Conservation (phyloP, 331 rosid genomes). For the Pyrus hybrid region DNA sequence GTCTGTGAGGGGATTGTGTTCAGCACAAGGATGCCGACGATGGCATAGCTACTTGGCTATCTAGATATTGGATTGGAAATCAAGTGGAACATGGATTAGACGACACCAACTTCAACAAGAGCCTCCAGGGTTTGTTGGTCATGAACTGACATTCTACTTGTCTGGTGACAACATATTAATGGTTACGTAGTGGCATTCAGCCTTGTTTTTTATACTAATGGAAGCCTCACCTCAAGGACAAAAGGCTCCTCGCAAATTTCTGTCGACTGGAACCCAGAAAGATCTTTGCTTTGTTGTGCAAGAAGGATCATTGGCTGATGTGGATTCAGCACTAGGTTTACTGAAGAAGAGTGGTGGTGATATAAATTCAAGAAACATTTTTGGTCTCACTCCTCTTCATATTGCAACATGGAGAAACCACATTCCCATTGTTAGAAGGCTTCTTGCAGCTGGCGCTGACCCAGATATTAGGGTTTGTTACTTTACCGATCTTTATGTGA, state of each 20-base stretch:
- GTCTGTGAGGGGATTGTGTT: conserved; percentile 18
- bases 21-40: conserved; percentile 11
- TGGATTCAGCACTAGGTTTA: conserved; percentile 57
- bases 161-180: conserved; percentile 2
- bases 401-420: conserved; percentile 96
- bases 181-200: background rate
- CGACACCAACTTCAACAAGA: conserved; percentile 11
- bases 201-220: conserved; percentile 31
- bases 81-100: conserved; percentile 27
- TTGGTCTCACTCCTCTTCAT: conserved; percentile 89
- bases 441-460: conserved; percentile 91
- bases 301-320: conserved; percentile 65
- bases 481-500: conserved; percentile 1
- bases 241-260: conserved; percentile 49
- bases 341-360: conserved; percentile 78
- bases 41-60: conserved; percentile 14
- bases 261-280: conserved; percentile 33
- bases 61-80: background rate
- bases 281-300: conserved; percentile 66
- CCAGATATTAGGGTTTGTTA: conserved; percentile 89
- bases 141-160: background rate
- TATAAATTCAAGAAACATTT: conserved; percentile 64
- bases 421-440: conserved; percentile 79
- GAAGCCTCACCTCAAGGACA: conserved; percentile 58
- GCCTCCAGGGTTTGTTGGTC: background rate